phyloP scores from a whole-genome alignment of 202 grass and related monocot genomes.

The Elaeis oleifera region DNA sequence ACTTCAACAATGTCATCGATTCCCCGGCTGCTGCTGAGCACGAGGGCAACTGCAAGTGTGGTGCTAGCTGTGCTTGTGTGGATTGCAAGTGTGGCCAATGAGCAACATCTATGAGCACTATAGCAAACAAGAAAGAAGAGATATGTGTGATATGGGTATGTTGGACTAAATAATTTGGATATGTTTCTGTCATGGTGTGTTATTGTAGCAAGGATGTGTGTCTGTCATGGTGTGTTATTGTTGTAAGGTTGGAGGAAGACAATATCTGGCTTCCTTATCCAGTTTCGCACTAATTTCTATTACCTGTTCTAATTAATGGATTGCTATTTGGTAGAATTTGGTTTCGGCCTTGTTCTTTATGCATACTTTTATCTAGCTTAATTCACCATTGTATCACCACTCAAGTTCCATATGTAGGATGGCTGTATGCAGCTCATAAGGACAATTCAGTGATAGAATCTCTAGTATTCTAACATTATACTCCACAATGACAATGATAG shows the following conservation, averaged over 20 bases:
- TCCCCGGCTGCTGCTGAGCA: neutral
- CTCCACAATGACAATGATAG: too few relatives aligned
- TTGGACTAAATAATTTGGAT: too few relatives aligned
- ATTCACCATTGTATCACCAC: too few relatives aligned
- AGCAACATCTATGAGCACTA: neutral
- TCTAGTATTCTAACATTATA: too few relatives aligned
- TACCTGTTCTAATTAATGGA: neutral
- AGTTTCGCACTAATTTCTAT: neutral
- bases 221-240: neutral
- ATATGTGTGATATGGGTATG: neutral
- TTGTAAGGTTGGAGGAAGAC: neutral
- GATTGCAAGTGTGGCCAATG: conserved; percentile 5
- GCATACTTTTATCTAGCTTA: too few relatives aligned
- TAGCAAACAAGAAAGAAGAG: neutral
- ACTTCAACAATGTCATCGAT: neutral
- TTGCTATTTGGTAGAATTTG: neutral
- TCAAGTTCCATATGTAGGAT: too few relatives aligned
- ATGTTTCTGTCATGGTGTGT: neutral
- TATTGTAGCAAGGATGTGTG: neutral
- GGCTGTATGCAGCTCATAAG: too few relatives aligned
- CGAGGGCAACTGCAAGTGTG: conserved; percentile 17
- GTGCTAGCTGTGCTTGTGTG: conserved; percentile 2
- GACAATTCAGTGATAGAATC: too few relatives aligned
- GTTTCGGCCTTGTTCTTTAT: too few relatives aligned
- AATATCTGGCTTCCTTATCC: neutral